phyloP scores from a whole-genome alignment of 345 rosid species.

The Lepidium didymum region DNA sequence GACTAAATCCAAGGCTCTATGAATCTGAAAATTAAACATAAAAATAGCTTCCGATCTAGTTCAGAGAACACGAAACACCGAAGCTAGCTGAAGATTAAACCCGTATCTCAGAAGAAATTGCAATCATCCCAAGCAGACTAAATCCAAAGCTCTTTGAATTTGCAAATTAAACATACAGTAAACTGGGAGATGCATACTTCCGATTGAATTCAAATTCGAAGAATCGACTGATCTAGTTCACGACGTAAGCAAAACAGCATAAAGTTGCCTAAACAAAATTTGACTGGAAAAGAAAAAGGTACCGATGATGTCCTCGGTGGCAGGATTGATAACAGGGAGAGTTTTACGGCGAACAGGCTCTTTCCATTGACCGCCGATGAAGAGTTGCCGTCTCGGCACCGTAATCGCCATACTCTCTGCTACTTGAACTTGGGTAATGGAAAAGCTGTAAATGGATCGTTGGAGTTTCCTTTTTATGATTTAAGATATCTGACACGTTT shows the following conservation, averaged over 20 bases:
- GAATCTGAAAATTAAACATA: neutral
- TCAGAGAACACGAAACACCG: neutral
- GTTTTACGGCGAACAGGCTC: conserved; percentile 62
- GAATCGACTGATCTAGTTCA: neutral
- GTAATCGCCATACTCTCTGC: conserved; percentile 38
- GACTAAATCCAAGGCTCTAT: neutral
- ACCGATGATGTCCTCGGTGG: conserved; percentile 82
- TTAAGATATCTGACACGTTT: neutral
- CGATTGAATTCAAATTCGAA: neutral
- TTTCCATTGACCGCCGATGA: conserved; percentile 85
- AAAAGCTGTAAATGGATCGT: neutral
- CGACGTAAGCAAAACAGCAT: neutral
- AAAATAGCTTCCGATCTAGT: neutral
- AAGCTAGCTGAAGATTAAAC: neutral
- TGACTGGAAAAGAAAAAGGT: neutral
- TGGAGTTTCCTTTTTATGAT: neutral
- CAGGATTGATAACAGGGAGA: conserved; percentile 67
- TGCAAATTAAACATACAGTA: neutral
- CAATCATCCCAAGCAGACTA: neutral
- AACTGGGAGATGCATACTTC: neutral
- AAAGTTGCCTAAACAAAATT: neutral
- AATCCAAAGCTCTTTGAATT: neutral
- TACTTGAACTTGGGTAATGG: neutral
- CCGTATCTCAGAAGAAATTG: neutral
- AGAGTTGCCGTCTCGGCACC: conserved; percentile 57